Evolutionary conservation across 192 early-diverging fungal species (phyloP), one percentile per base, ranked within the genome.

Genomic region (Helicostylum pulchrum): DNA sequence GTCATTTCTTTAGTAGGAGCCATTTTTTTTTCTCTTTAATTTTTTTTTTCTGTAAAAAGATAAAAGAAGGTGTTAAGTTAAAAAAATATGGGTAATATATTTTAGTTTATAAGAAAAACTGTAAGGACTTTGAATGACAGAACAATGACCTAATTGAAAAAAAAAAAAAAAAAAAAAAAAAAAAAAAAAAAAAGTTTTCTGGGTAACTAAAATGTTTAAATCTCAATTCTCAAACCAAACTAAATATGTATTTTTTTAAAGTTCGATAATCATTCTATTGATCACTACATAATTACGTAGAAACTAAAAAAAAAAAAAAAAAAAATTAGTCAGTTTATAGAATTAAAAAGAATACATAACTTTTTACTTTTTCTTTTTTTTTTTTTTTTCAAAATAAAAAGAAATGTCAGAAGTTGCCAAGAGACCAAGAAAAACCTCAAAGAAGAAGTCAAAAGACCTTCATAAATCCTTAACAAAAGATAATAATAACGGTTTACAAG

Each of bases 1-100:
- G 54, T 17, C 54, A 56, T 39, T 39, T 56, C 54, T 17, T 56
- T 56, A 39, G 54, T 56, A n/a, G 54, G 31, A 7, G 54, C 54
- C 54, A 56, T 56, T 55, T 55, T 53, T 55, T 31, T 55, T 17
- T 55, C 17, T n/a, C n/a, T 34, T 26, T 34, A 23, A 20, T 30
- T 53, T 53, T 53, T 53, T 53, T 53, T 53, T 52, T 52, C 23
- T 31, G 15, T 31, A 53, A 14, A 53, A 53, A 48, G 19, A 2
- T 2, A 21, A 53, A 39, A 56, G 9, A 17, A 56, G 17, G 5
- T 9, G 34, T 17, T 17, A 9, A 3, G 9, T 26, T 26, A 26
- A 26, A 26, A 26, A 26, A 26, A 26, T 26, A 26, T 26, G 26
- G 26, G 1, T 19, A 56, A 5, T 17, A 39, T 39, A 39, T 9